A percentile compares a stretch with the other conserved stretches of the same genome.
Evolutionary conservation across 768 basidiomycete genomes (phyloP).

Genomic region (Termitomyces sp.): DNA sequence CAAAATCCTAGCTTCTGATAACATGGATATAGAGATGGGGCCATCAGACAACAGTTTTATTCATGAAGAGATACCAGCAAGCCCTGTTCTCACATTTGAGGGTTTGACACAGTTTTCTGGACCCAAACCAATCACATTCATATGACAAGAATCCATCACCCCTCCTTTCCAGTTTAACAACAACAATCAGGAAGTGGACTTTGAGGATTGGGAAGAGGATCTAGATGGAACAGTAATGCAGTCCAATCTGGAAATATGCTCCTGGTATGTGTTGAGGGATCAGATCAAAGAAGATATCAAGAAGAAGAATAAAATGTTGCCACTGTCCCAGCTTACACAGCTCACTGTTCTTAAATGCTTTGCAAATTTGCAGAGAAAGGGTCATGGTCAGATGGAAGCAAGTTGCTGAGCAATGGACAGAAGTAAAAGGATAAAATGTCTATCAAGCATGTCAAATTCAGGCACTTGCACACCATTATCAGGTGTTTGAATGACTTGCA

Average conservation of each 20-base stretch:
- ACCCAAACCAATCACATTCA: too few relatives aligned
- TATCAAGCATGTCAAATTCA: not conserved
- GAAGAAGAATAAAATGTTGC: conserved; percentile 12
- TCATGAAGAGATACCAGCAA: too few relatives aligned
- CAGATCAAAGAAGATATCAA: conserved; percentile 21
- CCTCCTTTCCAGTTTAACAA: too few relatives aligned
- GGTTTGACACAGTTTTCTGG: too few relatives aligned
- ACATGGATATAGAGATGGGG: not conserved
- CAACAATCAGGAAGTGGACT: not conserved
- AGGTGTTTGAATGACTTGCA: conserved; percentile 1
- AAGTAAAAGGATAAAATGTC: not conserved
- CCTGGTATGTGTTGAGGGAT: not conserved
- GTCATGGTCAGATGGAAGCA: conserved; percentile 18
- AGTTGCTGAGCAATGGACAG: conserved; percentile 30
- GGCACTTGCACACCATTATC: too few relatives aligned
- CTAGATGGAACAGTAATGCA: conserved; percentile 9
- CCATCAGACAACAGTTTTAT: too few relatives aligned
- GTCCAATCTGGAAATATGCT: conserved; percentile 19
- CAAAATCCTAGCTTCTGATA: not conserved
- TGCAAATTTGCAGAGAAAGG: conserved; percentile 28
- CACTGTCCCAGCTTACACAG: conserved; percentile 24
- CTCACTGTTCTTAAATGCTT: not conserved
- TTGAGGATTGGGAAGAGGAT: conserved; percentile 5
- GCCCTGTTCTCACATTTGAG: too few relatives aligned
- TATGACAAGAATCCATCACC: too few relatives aligned